Base-by-base conservation (phyloP, 257 asterid genomes). In the Solanum chiquidenum region DNA sequence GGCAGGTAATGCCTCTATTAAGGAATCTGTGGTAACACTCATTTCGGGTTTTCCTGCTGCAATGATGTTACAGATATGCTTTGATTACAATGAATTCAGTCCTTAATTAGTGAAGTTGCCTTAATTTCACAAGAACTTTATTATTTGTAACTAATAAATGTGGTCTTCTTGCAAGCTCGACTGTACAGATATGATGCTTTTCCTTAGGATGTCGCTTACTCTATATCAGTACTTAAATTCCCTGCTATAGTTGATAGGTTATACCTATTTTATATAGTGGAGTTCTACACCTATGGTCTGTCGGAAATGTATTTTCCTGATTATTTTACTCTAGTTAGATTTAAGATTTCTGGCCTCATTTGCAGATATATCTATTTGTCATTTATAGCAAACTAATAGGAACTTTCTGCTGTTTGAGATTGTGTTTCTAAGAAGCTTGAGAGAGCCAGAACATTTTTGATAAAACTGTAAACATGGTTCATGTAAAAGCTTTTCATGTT, bases 1-100 rank as follows among this genome's bases (percentile, higher is more conserved):
- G 92, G 93, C 74, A 89, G 93, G 94, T 92, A 31, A 82, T 49
- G 44, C 42, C 46, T 16, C 38, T 29, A 49, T 82, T 34, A 40
- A 38, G 85, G 86, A 80, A 8, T 46, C 49, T 21, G 7, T n/a
- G 40, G 46, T 35, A 35, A 79, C 44, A 82, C 18, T 18, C 27
- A 49, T 44, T 87, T 80, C 20, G 11, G 69, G 20, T 40, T 87
- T 7, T 87, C 86, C 49, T 49, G 27, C 20, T 35, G 33, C 35
- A 34, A 2, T 33, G 27, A 74, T 44, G 82, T 33, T 74, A 37
- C 20, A 33, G 84, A 33, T 46, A 23, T 52, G 38, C 75, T 62
- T 84, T 84, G 87, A 62, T 40, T 14, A 37, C 72, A 84, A 37
- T 4, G 37, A 29, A 62, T 6, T 84, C 44, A 49, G 55, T 21